phyloP scores from a whole-genome alignment of 2,329 filamentous ascomycete genomes.

The Harringtonia aguacate region DNA sequence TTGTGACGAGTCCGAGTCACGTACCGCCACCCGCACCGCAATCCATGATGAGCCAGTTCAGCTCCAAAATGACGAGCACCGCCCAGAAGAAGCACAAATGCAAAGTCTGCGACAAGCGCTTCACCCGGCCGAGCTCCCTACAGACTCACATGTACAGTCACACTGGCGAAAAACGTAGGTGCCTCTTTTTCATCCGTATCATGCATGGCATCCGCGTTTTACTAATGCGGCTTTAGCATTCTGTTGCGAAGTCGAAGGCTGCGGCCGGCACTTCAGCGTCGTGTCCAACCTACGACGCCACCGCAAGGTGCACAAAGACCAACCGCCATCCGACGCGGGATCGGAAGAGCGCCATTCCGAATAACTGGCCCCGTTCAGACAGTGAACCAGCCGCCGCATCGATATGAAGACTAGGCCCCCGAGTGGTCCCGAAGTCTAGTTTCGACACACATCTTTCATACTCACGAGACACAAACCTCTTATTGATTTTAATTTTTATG shows the following conservation, averaged over 20 bases:
- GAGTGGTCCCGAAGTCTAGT: too few relatives aligned
- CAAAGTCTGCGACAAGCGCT: conserved; percentile 96
- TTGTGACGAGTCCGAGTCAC: conserved; percentile 28
- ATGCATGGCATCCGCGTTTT: neutral
- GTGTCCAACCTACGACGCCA: conserved; percentile 92
- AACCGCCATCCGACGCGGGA: conserved; percentile 50
- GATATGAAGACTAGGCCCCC: too few relatives aligned
- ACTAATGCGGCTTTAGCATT: conserved; percentile 52
- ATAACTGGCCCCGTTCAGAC: conserved; percentile 23
- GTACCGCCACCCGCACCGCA: conserved; percentile 69
- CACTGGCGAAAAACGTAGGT: conserved; percentile 94
- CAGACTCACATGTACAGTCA: conserved; percentile 99
- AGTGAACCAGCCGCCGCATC: too few relatives aligned
- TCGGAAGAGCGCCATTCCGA: conserved; percentile 55
- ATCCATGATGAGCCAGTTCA: conserved; percentile 98
- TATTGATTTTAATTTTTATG: too few relatives aligned
- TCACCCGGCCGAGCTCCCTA: conserved; percentile 84
- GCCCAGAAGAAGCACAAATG: conserved; percentile 99
- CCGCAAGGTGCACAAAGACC: conserved; percentile 89
- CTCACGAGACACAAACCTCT: too few relatives aligned
- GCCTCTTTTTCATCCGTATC: conserved; percentile 19
- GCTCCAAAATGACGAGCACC: conserved; percentile 88
- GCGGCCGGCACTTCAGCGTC: conserved; percentile 91
- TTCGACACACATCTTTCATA: too few relatives aligned
- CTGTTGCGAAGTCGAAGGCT: conserved; percentile 87